A percentile compares a stretch with the other conserved stretches of the same genome.
These are phyloP conservation scores for Fusarium temperatum DNA, from an alignment of 2,329 filamentous ascomycete species.

Conservation along the genomic window DNA sequence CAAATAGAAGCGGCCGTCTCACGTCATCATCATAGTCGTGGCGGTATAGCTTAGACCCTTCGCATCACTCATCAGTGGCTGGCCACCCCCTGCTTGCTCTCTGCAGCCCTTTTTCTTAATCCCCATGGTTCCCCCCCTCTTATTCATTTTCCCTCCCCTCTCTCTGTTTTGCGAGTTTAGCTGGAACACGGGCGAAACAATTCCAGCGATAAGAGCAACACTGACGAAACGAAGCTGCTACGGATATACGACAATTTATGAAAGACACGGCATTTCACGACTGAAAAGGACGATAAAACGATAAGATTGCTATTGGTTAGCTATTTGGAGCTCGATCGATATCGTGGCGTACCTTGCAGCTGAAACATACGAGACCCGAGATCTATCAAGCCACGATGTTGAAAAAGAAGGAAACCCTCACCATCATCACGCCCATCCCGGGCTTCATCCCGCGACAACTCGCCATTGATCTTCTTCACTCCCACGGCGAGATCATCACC, in stretches of 20 bases:
- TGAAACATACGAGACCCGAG: constrained; percentile 19
- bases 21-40: constrained; percentile 39
- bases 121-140: background rate
- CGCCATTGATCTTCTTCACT: constrained; percentile 76
- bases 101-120: constrained; percentile 10
- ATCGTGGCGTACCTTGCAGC: constrained; percentile 17
- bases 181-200: constrained; percentile 5
- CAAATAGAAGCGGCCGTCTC: constrained; percentile 30
- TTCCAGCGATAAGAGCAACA: background rate
- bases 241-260: background rate
- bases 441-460: constrained; percentile 75
- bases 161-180: background rate
- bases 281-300: background rate
- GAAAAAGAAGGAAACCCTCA: constrained; percentile 72
- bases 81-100: background rate
- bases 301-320: background rate
- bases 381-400: constrained; percentile 54
- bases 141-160: background rate
- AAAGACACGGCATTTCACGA: constrained; percentile 8
- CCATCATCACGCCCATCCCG: constrained; percentile 75
- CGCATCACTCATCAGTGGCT: constrained; percentile 12
- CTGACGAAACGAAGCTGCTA: background rate
- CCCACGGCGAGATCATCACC: constrained; percentile 75
- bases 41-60: constrained; percentile 11
- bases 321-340: background rate